A percentile compares a stretch with the other conserved stretches of the same genome.
Conservation (phyloP, 306 rosid genomes). For the Acacia confusa region DNA sequence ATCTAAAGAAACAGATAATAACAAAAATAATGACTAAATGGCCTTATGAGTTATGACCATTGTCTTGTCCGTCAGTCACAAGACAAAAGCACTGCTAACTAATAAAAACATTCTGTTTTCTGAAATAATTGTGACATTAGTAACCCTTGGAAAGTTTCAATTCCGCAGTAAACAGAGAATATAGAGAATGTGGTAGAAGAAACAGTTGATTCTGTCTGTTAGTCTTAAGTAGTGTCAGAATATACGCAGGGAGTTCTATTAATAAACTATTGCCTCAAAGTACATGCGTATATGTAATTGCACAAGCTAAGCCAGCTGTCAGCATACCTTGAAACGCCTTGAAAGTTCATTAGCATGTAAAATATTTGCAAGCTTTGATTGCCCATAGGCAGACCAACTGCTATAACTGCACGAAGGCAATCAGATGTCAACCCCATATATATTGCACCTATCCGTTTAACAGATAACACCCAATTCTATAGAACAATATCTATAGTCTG, state of each 20-base stretch:
- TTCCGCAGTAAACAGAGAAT: slow-evolving; percentile 15
- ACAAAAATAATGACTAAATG: background rate
- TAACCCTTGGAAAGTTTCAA: background rate
- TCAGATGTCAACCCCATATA: background rate
- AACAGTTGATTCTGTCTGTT: background rate
- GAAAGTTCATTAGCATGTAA: slow-evolving; percentile 89
- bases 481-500: background rate
- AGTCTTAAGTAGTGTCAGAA: background rate
- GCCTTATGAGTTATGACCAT: slow-evolving; percentile 10
- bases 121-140: background rate
- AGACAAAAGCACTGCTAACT: background rate
- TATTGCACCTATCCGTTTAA: slow-evolving; percentile 8
- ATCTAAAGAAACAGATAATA: background rate
- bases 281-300: slow-evolving; percentile 15
- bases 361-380: slow-evolving; percentile 86
- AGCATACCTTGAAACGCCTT: slow-evolving; percentile 55
- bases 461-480: background rate
- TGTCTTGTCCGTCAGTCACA: background rate
- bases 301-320: slow-evolving; percentile 24
- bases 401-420: slow-evolving; percentile 55
- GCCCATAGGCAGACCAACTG: slow-evolving; percentile 77
- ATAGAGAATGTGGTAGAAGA: background rate
- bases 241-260: background rate
- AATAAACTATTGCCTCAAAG: slow-evolving; percentile 12
- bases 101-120: background rate